Percentiles rank a stretch among this genome's conserved stretches.
These are phyloP conservation scores for Fusarium virguliforme DNA, from an alignment of 2,329 filamentous ascomycete genomes.

Conservation along the genomic window DNA sequence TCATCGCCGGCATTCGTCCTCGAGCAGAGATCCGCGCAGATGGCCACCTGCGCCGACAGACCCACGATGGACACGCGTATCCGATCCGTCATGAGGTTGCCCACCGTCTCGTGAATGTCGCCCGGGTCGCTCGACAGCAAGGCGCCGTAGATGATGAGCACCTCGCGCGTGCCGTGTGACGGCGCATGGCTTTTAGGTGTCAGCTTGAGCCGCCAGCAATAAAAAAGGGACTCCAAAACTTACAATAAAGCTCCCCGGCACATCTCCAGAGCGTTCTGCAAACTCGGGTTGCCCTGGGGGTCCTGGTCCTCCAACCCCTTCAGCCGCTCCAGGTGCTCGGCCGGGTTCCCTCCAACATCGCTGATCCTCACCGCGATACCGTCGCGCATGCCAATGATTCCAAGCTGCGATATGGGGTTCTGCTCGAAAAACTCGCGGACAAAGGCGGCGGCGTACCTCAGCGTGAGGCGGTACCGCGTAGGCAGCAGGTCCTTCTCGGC, in stretches of 20 bases:
- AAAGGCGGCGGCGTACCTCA: constrained; percentile 89
- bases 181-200: constrained; percentile 80
- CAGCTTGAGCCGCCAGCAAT: background rate
- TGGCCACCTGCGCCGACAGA: constrained; percentile 90
- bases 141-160: constrained; percentile 92
- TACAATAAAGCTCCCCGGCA: constrained; percentile 91
- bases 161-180: constrained; percentile 92
- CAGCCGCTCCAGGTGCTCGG: constrained; percentile 86
- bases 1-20: constrained; percentile 88
- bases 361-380: constrained; percentile 89
- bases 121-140: constrained; percentile 92
- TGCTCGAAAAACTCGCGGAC: constrained; percentile 97
- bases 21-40: constrained; percentile 91
- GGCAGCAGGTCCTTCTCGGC: constrained; percentile 94
- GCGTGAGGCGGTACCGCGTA: constrained; percentile 84
- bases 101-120: constrained; percentile 94
- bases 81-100: constrained; percentile 82
- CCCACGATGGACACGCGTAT: constrained; percentile 93
- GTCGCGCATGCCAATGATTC: constrained; percentile 93
- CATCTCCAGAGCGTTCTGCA: constrained; percentile 98
- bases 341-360: constrained; percentile 92
- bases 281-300: constrained; percentile 81
- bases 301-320: constrained; percentile 77
- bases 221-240: background rate
- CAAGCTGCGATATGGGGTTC: constrained; percentile 97